Evolutionary conservation across 768 basidiomycete species (phyloP).

Genomic region (Lyophyllum shimeji): DNA sequence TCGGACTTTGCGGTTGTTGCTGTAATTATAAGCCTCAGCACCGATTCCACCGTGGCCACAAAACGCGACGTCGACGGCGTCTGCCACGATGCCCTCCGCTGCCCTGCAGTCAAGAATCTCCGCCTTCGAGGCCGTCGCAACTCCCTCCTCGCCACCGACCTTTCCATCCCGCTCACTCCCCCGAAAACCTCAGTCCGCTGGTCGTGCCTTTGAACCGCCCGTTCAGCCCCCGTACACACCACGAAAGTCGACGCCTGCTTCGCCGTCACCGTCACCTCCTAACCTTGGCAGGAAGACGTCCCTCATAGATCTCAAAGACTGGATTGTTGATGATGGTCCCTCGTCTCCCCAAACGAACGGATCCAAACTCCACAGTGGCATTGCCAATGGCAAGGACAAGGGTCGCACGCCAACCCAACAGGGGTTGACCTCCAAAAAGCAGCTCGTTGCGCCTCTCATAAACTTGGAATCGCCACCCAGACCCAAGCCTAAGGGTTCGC

Average conservation of each 20-base stretch:
- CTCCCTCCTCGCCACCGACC: slow-evolving; percentile 22
- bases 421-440: slow-evolving; percentile 15
- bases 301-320: slow-evolving; percentile 70
- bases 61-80: neutral
- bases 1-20: slow-evolving; percentile 11
- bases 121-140: slow-evolving; percentile 60
- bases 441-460: slow-evolving; percentile 45
- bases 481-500: slow-evolving; percentile 25
- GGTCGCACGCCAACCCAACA: slow-evolving; percentile 27
- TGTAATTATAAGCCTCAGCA: neutral
- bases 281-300: slow-evolving; percentile 55
- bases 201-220: slow-evolving; percentile 45
- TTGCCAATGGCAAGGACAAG: slow-evolving; percentile 7
- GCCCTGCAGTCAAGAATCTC: slow-evolving; percentile 58
- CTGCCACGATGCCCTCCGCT: slow-evolving; percentile 37
- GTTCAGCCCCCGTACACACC: slow-evolving; percentile 44
- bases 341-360: slow-evolving; percentile 24
- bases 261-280: slow-evolving; percentile 53
- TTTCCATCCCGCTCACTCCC: slow-evolving; percentile 11
- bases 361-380: slow-evolving; percentile 9
- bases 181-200: slow-evolving; percentile 17
- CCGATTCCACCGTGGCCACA: neutral
- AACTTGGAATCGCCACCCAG: slow-evolving; percentile 53
- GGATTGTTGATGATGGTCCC: slow-evolving; percentile 67
- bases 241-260: slow-evolving; percentile 37